Evolutionary conservation across 306 rosid species (phyloP).

Genomic region (Fagus crenata): DNA sequence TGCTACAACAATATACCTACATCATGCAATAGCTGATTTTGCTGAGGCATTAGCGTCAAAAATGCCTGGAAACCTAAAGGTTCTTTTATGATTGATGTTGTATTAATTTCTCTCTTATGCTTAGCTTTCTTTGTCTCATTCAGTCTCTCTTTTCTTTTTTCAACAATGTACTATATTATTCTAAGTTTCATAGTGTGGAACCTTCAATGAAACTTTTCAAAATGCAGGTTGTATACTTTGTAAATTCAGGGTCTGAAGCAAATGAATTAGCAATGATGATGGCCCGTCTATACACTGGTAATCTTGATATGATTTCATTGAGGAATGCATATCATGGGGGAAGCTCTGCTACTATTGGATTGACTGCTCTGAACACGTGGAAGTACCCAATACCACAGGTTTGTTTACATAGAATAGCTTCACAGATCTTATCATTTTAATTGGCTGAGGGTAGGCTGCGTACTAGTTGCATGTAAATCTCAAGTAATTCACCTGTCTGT

Average conservation of each 20-base stretch:
- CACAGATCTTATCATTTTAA: neutral
- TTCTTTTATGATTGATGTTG: neutral
- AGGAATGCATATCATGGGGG: constrained; percentile 98
- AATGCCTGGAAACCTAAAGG: constrained; percentile 88
- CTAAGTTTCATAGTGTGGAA: neutral
- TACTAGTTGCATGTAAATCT: constrained; percentile 2
- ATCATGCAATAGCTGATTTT: constrained; percentile 72
- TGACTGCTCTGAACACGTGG: constrained; percentile 84
- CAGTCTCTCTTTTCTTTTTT: neutral
- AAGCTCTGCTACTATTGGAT: constrained; percentile 70
- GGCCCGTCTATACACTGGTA: constrained; percentile 86
- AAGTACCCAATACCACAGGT: constrained; percentile 95
- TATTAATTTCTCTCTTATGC: no score
- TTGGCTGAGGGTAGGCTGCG: neutral
- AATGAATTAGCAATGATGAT: constrained; percentile 90
- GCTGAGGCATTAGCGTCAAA: constrained; percentile 78
- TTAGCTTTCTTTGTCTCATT: neutral
- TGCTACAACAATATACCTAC: constrained; percentile 79
- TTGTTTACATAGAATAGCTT: constrained; percentile 10
- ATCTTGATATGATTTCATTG: constrained; percentile 80
- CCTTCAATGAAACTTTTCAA: neutral
- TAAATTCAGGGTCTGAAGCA: constrained; percentile 92
- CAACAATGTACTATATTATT: neutral
- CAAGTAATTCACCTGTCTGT: neutral
- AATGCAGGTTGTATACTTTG: constrained; percentile 87